These are phyloP conservation scores for Sarocladiaceae sp. DNA, from an alignment of 2,329 filamentous ascomycete genomes.

Conservation along the genomic window DNA sequence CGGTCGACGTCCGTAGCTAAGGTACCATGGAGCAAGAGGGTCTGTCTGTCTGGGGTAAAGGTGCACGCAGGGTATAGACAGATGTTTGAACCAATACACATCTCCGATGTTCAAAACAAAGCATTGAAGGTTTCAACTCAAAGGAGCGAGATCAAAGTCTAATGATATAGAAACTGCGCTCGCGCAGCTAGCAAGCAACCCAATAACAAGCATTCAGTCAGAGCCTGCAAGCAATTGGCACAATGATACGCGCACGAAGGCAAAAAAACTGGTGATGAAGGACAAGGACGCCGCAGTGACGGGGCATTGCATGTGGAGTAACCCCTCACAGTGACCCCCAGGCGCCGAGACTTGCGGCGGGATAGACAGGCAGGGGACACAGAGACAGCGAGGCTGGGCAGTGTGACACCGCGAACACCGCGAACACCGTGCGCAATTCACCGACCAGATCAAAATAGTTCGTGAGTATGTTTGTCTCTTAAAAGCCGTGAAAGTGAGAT, in stretches of 20 bases:
- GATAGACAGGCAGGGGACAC: neutral
- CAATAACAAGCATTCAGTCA: neutral
- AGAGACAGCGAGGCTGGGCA: neutral
- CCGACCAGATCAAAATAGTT: too few species aligned
- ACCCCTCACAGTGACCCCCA: neutral
- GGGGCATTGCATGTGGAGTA: neutral
- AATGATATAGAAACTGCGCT: too few species aligned
- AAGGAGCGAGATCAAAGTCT: too few species aligned
- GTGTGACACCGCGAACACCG: neutral
- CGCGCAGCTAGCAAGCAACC: too few species aligned
- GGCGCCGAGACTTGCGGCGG: neutral
- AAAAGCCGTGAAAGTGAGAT: too few species aligned
- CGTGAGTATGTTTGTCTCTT: too few species aligned
- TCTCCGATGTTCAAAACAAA: neutral
- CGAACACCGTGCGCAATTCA: neutral
- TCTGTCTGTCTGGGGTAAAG: too few species aligned
- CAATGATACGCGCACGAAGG: too few species aligned
- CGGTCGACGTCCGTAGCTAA: conserved; percentile 3
- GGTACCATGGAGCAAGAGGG: neutral
- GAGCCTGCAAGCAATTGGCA: neutral
- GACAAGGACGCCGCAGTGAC: neutral
- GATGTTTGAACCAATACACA: too few species aligned
- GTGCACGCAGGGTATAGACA: too few species aligned
- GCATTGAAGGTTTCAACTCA: neutral
- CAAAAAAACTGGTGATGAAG: neutral